Conservation (phyloP, 83 land plant species). For the Picea mariana region DNA sequence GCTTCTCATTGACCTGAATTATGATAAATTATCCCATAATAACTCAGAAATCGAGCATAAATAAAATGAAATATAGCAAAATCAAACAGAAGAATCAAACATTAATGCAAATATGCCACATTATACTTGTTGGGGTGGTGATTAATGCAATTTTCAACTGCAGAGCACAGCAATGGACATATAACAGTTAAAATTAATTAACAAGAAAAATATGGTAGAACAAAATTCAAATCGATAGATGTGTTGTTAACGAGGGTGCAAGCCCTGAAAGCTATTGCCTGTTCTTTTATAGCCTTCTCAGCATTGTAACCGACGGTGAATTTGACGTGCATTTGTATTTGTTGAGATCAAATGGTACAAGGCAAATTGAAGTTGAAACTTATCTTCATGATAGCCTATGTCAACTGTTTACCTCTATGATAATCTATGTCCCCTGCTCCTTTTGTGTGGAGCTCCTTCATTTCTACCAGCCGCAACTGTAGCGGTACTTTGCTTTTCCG, state of each 20-base stretch:
- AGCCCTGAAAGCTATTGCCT: background rate
- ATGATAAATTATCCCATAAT: background rate
- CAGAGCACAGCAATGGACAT: no score
- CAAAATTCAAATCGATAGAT: background rate
- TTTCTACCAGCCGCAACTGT: background rate
- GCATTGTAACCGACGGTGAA: background rate
- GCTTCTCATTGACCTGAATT: background rate
- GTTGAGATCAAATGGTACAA: background rate
- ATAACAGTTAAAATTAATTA: background rate
- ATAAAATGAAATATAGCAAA: background rate
- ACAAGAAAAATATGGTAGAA: background rate
- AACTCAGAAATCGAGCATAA: background rate
- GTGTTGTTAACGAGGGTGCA: background rate
- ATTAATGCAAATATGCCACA: no score
- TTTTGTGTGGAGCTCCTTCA: background rate
- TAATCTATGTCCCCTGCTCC: background rate
- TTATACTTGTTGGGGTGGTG: no score
- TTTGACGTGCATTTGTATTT: slow-evolving; percentile 2
- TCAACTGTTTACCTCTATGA: background rate
- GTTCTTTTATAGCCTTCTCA: background rate
- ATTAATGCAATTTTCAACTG: no score
- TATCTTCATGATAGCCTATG: background rate
- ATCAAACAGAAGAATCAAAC: background rate
- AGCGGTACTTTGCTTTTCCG: background rate
- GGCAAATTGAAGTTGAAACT: background rate